A percentile compares a stretch with the other conserved stretches of the same genome.
Conservation (phyloP, 257 asterid genomes). For the Rhazya stricta region DNA sequence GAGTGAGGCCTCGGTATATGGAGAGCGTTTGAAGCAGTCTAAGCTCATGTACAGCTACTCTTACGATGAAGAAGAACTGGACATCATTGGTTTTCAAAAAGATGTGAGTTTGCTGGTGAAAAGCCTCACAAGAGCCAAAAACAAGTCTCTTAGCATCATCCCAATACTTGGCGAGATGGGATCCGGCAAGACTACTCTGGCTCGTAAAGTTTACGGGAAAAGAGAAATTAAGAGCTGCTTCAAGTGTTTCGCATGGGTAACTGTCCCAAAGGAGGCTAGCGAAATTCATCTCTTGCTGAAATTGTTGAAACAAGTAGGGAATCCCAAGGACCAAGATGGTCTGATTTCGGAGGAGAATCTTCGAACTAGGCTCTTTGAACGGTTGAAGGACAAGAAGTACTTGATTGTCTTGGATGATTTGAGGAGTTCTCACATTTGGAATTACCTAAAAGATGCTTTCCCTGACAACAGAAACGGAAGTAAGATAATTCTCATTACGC, state of each 20-base stretch:
- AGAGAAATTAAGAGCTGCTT: constrained; percentile 15
- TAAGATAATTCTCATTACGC: constrained; percentile 22
- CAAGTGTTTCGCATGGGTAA: constrained; percentile 22
- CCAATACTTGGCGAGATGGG: constrained; percentile 29
- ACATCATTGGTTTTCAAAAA: constrained; percentile 11
- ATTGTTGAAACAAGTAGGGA: constrained; percentile 23
- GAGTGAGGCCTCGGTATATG: not conserved
- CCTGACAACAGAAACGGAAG: constrained; percentile 12
- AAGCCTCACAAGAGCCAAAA: too few species aligned
- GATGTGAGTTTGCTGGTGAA: not conserved
- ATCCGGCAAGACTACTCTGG: constrained; percentile 38
- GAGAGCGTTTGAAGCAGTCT: constrained; percentile 7
- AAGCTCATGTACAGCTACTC: constrained; percentile 15
- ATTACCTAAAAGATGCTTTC: constrained; percentile 17
- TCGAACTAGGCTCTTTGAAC: constrained; percentile 5
- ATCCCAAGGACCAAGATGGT: constrained; percentile 15
- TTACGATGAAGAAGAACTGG: constrained; percentile 17
- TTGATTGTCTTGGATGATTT: constrained; percentile 32
- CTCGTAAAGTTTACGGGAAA: constrained; percentile 22
- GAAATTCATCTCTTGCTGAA: constrained; percentile 16
- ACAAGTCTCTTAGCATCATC: too few species aligned
- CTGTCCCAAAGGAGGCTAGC: constrained; percentile 10
- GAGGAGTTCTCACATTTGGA: constrained; percentile 9
- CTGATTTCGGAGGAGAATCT: not conserved
- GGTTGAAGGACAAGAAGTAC: constrained; percentile 15